Base-by-base conservation (phyloP, 208 protist genomes). In the Crithidia brevicula region DNA sequence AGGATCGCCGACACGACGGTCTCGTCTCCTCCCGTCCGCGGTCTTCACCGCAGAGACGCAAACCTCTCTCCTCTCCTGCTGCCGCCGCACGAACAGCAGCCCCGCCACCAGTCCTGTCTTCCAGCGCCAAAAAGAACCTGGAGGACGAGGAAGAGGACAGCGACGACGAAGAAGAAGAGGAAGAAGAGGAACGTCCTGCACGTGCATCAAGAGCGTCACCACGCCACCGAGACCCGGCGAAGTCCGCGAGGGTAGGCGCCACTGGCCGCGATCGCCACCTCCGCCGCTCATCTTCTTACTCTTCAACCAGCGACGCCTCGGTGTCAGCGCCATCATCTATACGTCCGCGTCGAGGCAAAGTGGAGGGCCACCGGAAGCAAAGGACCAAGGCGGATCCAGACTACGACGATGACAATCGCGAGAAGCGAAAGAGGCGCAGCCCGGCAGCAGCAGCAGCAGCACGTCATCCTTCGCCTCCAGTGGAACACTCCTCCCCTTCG, bases 11-110 rank as follows among this genome's bases (percentile, higher is more conserved):
- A 1, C 45, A 54, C 28, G 30, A 42, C 18, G 59, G 59, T 7
- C 59, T 65, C n/a, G 59, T 65, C 59, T 45, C 46, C 27, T 65
- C 59, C 6, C 59, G 45, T 6, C 59, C 59, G 0, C 59, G 59
- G 15, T 11, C 59, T 4, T 54, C 59, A 20, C 59, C 59, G 3
- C 59, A 54, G 20, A 54, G 52, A 16, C 13, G 36, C 6, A 42
- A 45, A 45, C 40, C 13, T 45, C 40, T 16, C 13, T 45, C 40
- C 16, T 45, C 40, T 16, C 16, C 40, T 45, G 11, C 46, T 10
- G 16, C 16, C 46, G 46, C 46, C 46, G 22, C 20, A 27, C 46
- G 46, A 11, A 11, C 34, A n/a, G 27, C 22, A 33, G 38, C 28
- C 56, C 20, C 42, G 9, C 6, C 2, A 18, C 31, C 3, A 7